Conservation (phyloP, 441 rosid species). For the Adansonia gregorii region DNA sequence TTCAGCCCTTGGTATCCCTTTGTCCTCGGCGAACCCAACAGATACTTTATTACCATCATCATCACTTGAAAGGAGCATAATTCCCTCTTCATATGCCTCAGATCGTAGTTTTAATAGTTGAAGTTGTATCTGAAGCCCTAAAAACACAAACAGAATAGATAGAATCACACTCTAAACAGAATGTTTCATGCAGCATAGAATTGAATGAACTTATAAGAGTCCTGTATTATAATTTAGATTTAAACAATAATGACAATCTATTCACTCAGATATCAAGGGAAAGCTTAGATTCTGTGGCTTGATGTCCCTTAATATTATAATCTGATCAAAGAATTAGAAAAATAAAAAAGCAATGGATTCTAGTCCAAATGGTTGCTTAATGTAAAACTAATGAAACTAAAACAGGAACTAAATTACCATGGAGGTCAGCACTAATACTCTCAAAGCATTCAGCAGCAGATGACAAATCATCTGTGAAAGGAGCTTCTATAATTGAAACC, state of each 20-base stretch:
- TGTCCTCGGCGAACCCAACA: conserved; percentile 36
- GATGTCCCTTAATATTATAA: neutral
- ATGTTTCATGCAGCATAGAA: conserved; percentile 13
- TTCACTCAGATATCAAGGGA: neutral
- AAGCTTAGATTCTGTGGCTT: neutral
- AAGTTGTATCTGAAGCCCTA: conserved; percentile 95
- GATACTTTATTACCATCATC: conserved; percentile 56
- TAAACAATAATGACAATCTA: neutral
- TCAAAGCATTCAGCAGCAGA: conserved; percentile 92
- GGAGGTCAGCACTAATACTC: conserved; percentile 86
- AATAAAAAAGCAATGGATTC: neutral
- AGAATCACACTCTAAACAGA: neutral
- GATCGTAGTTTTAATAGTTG: conserved; percentile 88
- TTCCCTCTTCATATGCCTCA: conserved; percentile 63
- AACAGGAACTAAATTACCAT: conserved; percentile 53
- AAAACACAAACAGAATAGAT: neutral
- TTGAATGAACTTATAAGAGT: neutral
- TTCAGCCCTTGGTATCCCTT: conserved; percentile 36
- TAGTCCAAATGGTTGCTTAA: neutral
- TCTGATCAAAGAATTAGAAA: neutral
- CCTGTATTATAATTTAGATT: neutral
- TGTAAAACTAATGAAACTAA: neutral
- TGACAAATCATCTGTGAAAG: conserved; percentile 72
- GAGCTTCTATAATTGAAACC: conserved; percentile 85
- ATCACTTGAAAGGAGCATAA: conserved; percentile 64